Percentiles rank a stretch among this genome's conserved stretches.
phyloP scores from a whole-genome alignment of 805 yeast genomes.

The Schizosaccharomyces lindneri region DNA sequence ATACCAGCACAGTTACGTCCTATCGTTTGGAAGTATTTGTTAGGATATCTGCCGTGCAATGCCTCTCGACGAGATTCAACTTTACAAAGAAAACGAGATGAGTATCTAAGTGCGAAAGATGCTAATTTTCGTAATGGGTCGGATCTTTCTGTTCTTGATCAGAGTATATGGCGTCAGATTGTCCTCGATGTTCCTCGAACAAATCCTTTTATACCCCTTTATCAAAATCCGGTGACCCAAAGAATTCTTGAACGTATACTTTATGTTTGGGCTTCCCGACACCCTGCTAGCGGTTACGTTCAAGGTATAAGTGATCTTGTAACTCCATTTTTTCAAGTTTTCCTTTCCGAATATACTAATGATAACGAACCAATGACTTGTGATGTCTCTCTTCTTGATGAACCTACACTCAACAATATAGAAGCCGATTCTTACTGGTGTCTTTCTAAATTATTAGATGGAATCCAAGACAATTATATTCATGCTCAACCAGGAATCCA shows the following conservation, averaged over 20 bases:
- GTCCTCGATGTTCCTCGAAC: constrained; percentile 87
- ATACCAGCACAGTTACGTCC: constrained; percentile 64
- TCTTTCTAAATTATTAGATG: constrained; percentile 66
- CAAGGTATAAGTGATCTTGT: constrained; percentile 90
- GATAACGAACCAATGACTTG: constrained; percentile 23
- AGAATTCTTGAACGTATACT: constrained; percentile 54
- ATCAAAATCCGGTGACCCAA: constrained; percentile 46
- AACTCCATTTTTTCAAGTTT: constrained; percentile 80
- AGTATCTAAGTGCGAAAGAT: constrained; percentile 47
- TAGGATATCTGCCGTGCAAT: constrained; percentile 80
- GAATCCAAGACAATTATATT: constrained; percentile 87
- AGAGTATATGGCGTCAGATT: constrained; percentile 81
- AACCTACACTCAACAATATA: constrained; percentile 35
- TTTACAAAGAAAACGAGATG: constrained; percentile 57
- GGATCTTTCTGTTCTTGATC: constrained; percentile 31
- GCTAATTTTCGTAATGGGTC: constrained; percentile 17
- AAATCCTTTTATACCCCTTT: constrained; percentile 58
- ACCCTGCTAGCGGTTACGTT: constrained; percentile 93
- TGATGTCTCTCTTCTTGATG: constrained; percentile 38
- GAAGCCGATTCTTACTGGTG: constrained; percentile 98
- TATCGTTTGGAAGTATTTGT: constrained; percentile 62
- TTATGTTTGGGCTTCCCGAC: constrained; percentile 86
- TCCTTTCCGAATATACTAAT: constrained; percentile 38
- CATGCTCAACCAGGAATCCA: constrained; percentile 96
- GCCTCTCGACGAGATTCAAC: constrained; percentile 47